phyloP scores from a whole-genome alignment of 805 yeast genomes.

The Sugiyamaella chiloensis region DNA sequence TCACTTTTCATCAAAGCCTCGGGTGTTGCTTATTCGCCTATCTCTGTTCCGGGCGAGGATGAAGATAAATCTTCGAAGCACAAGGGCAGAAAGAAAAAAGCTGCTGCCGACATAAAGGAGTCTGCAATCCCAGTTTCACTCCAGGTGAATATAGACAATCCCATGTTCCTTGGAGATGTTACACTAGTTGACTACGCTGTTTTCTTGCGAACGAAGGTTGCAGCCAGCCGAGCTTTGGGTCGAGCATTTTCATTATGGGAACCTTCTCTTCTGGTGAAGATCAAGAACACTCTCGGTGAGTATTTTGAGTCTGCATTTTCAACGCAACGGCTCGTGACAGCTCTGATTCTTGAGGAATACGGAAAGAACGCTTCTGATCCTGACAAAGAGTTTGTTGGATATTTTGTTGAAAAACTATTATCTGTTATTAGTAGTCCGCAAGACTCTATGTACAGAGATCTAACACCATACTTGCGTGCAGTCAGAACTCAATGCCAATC shows the following conservation, averaged over 20 bases:
- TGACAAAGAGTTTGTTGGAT: constrained; percentile 12
- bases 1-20: constrained; percentile 76
- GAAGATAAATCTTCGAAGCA: constrained; percentile 7
- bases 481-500: constrained; percentile 86
- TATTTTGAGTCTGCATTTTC: constrained; percentile 63
- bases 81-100: constrained; percentile 19
- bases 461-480: constrained; percentile 81
- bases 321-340: constrained; percentile 72
- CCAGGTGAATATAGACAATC: constrained; percentile 83
- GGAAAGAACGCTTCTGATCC: constrained; percentile 21
- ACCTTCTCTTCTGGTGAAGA: constrained; percentile 12
- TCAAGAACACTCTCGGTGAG: constrained; percentile 17
- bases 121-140: constrained; percentile 21
- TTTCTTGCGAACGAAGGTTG: constrained; percentile 69
- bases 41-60: constrained; percentile 27
- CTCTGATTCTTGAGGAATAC: constrained; percentile 68
- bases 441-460: constrained; percentile 65
- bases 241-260: constrained; percentile 33
- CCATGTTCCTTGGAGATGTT: constrained; percentile 87
- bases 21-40: constrained; percentile 43
- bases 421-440: constrained; percentile 15
- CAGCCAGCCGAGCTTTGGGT: constrained; percentile 77
- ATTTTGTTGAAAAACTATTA: constrained; percentile 19
- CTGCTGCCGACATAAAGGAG: constrained; percentile 22
- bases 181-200: constrained; percentile 75